Conservation (phyloP, 2,329 filamentous ascomycete genomes). For the Arthroderma sp. region DNA sequence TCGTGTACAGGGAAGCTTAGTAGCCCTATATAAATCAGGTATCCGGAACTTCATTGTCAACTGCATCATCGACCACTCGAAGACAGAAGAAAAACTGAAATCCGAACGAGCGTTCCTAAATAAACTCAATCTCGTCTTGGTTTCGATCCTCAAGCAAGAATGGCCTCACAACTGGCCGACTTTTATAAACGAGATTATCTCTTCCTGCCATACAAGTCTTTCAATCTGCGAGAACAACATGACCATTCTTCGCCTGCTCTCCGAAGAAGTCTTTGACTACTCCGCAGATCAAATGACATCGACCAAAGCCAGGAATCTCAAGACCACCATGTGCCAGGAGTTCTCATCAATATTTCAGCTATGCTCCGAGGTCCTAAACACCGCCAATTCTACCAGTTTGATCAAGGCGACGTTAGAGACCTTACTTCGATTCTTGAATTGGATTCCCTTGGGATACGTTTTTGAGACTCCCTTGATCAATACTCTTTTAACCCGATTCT, state of each 20-base stretch:
- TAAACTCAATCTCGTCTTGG: conserved; percentile 94
- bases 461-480: conserved; percentile 97
- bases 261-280: conserved; percentile 97
- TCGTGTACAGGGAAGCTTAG: background rate
- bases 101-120: conserved; percentile 81
- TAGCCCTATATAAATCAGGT: conserved; percentile 38
- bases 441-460: conserved; percentile 96
- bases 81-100: conserved; percentile 74
- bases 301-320: conserved; percentile 86
- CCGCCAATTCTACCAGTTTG: conserved; percentile 73
- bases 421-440: conserved; percentile 90
- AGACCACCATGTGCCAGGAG: conserved; percentile 97
- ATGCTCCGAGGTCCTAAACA: conserved; percentile 87
- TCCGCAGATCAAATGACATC: conserved; percentile 99
- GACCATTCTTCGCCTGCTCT: conserved; percentile 88
- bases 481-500: conserved; percentile 79
- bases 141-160: conserved; percentile 96
- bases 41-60: conserved; percentile 99
- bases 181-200: conserved; percentile 99
- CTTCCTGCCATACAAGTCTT: conserved; percentile 84
- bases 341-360: conserved; percentile 98
- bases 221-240: conserved; percentile 99
- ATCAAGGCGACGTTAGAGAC: conserved; percentile 97
- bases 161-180: conserved; percentile 99
- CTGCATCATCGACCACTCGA: conserved; percentile 91